These are phyloP conservation scores for Stereum hirsutum DNA, from an alignment of 1,284 basidiomycete genomes.

Conservation along the genomic window DNA sequence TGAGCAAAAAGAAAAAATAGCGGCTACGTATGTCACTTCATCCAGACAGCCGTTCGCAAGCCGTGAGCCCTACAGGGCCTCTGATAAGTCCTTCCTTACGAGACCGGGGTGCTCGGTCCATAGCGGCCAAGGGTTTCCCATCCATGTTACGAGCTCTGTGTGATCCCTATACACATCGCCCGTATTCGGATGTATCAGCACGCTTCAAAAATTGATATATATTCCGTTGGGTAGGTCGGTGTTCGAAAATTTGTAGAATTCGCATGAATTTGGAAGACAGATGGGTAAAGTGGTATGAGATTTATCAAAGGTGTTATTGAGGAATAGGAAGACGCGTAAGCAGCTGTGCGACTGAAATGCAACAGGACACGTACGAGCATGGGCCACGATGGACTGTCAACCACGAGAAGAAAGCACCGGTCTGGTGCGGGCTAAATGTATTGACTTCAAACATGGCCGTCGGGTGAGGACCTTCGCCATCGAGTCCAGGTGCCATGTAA, in stretches of 20 bases:
- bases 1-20: too few species aligned
- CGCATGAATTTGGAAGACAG: constrained; percentile 1
- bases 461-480: constrained; percentile 44
- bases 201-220: constrained; percentile 28
- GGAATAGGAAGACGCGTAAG: too few species aligned
- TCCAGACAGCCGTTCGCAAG: too few species aligned
- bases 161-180: constrained; percentile 50
- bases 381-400: constrained; percentile 56
- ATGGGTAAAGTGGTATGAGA: too few species aligned
- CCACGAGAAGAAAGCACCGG: constrained; percentile 58
- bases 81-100: too few species aligned
- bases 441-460: constrained; percentile 67
- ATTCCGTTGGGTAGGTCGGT: too few species aligned
- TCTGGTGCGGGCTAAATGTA: constrained; percentile 55
- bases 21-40: too few species aligned
- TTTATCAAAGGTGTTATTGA: too few species aligned
- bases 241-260: too few species aligned
- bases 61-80: too few species aligned
- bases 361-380: constrained; percentile 52
- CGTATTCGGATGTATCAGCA: constrained; percentile 70
- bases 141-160: constrained; percentile 59
- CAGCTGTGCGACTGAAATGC: too few species aligned
- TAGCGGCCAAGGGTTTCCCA: constrained; percentile 54
- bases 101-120: too few species aligned
- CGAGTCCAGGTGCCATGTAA: not conserved